Evolutionary conservation across 1,284 basidiomycete genomes (phyloP).

Genomic region (Polyporus tsugae): DNA sequence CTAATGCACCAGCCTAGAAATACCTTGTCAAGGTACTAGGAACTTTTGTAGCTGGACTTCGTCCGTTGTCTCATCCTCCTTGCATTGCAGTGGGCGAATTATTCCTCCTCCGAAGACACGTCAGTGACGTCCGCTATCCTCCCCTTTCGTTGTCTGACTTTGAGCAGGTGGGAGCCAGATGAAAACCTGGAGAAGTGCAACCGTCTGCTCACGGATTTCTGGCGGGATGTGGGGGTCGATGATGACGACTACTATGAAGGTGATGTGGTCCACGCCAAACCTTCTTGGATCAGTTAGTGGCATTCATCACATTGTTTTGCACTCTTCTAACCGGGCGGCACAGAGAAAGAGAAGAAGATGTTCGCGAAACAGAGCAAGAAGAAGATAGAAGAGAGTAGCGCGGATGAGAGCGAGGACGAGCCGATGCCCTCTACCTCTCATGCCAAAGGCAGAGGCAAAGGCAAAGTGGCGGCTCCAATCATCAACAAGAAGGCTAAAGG

Average conservation of each 20-base stretch:
- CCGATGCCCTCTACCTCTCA: conserved; percentile 10
- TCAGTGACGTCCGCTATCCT: conserved; percentile 33
- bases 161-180: conserved; percentile 70
- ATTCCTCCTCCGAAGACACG: conserved; percentile 58
- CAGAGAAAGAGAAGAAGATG: conserved; percentile 45
- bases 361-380: conserved; percentile 30
- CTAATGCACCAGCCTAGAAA: conserved; percentile 48
- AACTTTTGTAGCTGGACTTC: not conserved
- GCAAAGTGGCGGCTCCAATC: conserved; percentile 2
- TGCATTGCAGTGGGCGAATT: conserved; percentile 55
- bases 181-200: conserved; percentile 61
- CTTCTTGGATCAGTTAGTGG: conserved; percentile 39
- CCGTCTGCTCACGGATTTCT: conserved; percentile 66
- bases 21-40: conserved; percentile 63
- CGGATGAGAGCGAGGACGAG: conserved; percentile 32
- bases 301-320: not conserved
- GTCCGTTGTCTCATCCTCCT: conserved; percentile 33
- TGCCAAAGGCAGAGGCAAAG: not conserved
- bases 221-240: conserved; percentile 67
- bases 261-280: conserved; percentile 48
- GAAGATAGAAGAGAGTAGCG: conserved; percentile 33
- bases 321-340: conserved; percentile 27
- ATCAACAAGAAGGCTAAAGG: conserved; percentile 21
- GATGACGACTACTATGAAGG: conserved; percentile 59
- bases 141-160: conserved; percentile 7